These are phyloP conservation scores for Lepidium sativum DNA, from an alignment of 345 rosid species.

Conservation along the genomic window DNA sequence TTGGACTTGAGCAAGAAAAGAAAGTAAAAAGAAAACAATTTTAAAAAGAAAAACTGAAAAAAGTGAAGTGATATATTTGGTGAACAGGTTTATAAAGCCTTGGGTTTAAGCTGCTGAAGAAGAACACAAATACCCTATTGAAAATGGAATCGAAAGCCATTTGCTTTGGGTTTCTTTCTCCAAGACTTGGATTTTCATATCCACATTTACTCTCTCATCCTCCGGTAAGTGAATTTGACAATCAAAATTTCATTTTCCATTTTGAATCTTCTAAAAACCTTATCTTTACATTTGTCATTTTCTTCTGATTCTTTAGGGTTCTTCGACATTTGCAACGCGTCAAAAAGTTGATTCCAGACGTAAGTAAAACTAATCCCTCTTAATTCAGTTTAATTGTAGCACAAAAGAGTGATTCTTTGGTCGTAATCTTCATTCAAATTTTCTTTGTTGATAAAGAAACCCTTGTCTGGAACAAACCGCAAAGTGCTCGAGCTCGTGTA, in stretches of 20 bases:
- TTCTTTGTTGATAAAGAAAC: slow-evolving; percentile 16
- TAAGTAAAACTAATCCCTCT: slow-evolving; percentile 8
- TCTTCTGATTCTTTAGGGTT: slow-evolving; percentile 26
- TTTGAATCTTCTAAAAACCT: slow-evolving; percentile 4
- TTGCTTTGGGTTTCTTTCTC: slow-evolving; percentile 36
- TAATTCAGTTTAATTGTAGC: not conserved
- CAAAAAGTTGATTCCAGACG: slow-evolving; percentile 22
- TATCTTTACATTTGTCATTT: slow-evolving; percentile 11
- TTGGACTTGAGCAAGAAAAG: not conserved
- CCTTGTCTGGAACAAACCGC: slow-evolving; percentile 16
- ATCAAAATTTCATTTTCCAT: not conserved
- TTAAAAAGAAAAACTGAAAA: too few relatives aligned
- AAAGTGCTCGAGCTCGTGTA: slow-evolving; percentile 11
- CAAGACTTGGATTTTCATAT: slow-evolving; percentile 25
- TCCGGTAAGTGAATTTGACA: slow-evolving; percentile 28
- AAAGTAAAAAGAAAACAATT: too few relatives aligned
- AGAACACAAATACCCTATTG: slow-evolving; percentile 18
- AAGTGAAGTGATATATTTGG: not conserved
- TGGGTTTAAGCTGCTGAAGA: slow-evolving; percentile 20
- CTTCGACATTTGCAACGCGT: slow-evolving; percentile 15
- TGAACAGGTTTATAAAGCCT: not conserved
- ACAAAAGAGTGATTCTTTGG: not conserved
- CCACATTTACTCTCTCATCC: slow-evolving; percentile 3
- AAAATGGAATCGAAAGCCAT: slow-evolving; percentile 46
- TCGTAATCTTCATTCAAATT: not conserved